A percentile compares a stretch with the other conserved stretches of the same genome.
phyloP scores from a whole-genome alignment of 140 eudicot genomes.

The Oenanthe javanica region DNA sequence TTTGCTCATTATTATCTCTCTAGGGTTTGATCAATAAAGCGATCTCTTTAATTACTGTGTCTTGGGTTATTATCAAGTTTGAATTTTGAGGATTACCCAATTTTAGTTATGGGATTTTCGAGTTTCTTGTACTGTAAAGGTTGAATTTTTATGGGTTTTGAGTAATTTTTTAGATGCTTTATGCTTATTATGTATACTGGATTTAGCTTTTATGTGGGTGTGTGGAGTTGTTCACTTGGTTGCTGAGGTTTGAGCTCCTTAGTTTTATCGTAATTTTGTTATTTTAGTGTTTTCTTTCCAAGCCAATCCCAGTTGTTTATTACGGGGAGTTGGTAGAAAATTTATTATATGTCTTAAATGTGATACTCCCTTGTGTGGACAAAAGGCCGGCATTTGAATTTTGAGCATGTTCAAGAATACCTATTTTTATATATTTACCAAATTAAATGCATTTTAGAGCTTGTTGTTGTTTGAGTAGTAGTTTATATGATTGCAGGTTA shows the following conservation, averaged over 20 bases:
- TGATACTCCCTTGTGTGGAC: neutral
- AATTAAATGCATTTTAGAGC: neutral
- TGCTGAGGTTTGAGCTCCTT: conserved; percentile 4
- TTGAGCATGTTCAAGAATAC: neutral
- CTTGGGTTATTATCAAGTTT: conserved; percentile 4
- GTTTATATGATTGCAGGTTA: neutral
- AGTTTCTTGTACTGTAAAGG: neutral
- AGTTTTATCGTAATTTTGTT: too few species aligned
- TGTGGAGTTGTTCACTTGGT: neutral
- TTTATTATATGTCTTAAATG: neutral
- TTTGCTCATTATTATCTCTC: neutral
- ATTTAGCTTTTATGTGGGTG: conserved; percentile 1
- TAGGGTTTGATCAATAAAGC: neutral
- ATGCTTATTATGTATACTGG: neutral
- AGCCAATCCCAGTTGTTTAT: neutral
- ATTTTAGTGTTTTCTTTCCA: neutral
- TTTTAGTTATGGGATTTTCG: conserved; percentile 5
- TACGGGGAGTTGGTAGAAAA: neutral
- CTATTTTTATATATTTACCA: neutral
- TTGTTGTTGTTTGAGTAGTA: neutral
- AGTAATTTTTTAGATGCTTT: neutral
- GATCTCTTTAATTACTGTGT: conserved; percentile 6
- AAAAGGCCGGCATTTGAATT: neutral
- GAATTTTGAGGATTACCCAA: neutral
- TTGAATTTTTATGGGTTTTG: neutral